A percentile compares a stretch with the other conserved stretches of the same genome.
phyloP scores from a whole-genome alignment of 345 rosid genomes.

The Cardamine occulta region DNA sequence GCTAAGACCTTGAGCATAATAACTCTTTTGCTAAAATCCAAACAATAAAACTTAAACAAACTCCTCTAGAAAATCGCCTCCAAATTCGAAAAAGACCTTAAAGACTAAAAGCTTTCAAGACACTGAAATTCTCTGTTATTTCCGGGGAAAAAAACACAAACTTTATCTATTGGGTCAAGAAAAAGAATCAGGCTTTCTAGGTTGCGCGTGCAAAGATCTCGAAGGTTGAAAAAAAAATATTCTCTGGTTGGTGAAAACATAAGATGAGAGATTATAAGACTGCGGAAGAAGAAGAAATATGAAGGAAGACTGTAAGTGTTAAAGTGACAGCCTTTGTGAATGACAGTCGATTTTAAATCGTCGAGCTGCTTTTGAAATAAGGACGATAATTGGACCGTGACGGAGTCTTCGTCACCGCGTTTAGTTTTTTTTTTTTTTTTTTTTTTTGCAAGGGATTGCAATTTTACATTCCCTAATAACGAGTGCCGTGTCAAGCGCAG shows the following conservation, averaged over 20 bases:
- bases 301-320: constrained; percentile 10
- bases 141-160: not conserved
- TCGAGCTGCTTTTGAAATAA: not conserved
- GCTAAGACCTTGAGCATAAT: constrained; percentile 38
- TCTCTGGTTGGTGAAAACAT: constrained; percentile 6
- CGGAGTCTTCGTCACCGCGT: constrained; percentile 34
- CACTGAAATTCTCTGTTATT: constrained; percentile 8
- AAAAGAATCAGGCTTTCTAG: constrained; percentile 22
- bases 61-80: not conserved
- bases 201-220: constrained; percentile 33
- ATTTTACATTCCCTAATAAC: not conserved
- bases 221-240: not conserved
- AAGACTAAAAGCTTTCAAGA: not conserved
- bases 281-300: constrained; percentile 2
- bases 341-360: constrained; percentile 20
- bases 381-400: constrained; percentile 35
- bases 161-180: constrained; percentile 18
- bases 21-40: not conserved
- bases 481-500: constrained; percentile 45
- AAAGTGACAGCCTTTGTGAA: constrained; percentile 33
- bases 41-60: not conserved
- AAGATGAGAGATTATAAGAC: constrained; percentile 13
- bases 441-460: no score
- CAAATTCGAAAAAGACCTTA: not conserved
- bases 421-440: not conserved